Base-by-base conservation (phyloP, 2,329 filamentous ascomycete species). In the Didymella keratinophila region DNA sequence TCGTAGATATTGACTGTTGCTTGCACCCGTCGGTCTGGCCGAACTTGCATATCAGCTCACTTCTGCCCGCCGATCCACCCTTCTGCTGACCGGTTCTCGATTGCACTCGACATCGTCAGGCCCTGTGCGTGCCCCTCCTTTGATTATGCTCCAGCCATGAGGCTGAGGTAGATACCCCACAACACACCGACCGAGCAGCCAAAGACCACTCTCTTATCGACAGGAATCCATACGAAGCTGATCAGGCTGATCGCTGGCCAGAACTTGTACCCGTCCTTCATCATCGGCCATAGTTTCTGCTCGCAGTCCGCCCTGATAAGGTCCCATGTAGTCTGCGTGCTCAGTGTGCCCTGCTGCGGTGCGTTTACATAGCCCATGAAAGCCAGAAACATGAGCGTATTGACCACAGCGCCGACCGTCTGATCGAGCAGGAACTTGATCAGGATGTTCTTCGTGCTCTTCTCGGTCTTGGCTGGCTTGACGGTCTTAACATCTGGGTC, bases 81-180 rank as follows among this genome's bases (percentile, higher is more conserved):
- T 47, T 10, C 44, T 23, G n/a, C 20, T 32, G 44, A 37, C 37
- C 44, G 39, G 8, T 44, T 45, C 44, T 41, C 39, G 44, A 52
- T 16, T 25, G 18, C 41, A 21, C 21, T 48, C 46, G 28, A 30
- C 37, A 8, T 44, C 23, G 44, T 34, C 49, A 48, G 49, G 49
- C 39, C 49, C 37, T n/a, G 28, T 6, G 18, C 36, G 12, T n/a
- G 7, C 16, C 45, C n/a, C 25, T 23, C 46, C 12, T 27, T n/a
- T 34, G 25, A 30, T 60, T 59, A 72, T 37, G 62, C 68, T 27
- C 61, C 71, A 21, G 66, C 83, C 63, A 86, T 76, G 69, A 93
- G 78, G 71, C 89, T 92, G 77, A 93, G 80, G 74, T 91, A 93
- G 41, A 93, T 81, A 0, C 88, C 88, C 91, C 91, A 94, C 14